phyloP scores from a whole-genome alignment of 805 yeast genomes.

The Saturnispora diversa region DNA sequence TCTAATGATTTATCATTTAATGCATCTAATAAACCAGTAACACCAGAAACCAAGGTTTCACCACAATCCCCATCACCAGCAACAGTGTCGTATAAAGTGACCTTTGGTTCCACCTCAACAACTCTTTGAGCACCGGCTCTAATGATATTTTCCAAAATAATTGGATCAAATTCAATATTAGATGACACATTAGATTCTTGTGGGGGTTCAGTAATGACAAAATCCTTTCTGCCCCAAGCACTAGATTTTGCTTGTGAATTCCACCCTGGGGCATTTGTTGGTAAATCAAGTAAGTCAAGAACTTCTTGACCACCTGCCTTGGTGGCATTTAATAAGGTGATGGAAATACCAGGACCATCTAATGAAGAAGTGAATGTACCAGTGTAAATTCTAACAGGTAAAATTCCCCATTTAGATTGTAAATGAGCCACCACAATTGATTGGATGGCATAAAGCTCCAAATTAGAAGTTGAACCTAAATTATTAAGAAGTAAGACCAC shows the following conservation, averaged over 20 bases:
- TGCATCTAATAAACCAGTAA: constrained; percentile 55
- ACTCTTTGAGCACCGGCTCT: constrained; percentile 43
- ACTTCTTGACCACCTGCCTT: constrained; percentile 39
- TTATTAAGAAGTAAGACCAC: constrained; percentile 72
- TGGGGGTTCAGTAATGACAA: constrained; percentile 26
- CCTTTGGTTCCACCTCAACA: constrained; percentile 66
- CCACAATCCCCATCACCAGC: constrained; percentile 99
- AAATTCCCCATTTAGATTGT: constrained; percentile 42
- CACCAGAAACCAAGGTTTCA: constrained; percentile 79
- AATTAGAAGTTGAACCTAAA: constrained; percentile 80
- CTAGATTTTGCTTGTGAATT: constrained; percentile 33
- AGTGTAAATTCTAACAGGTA: constrained; percentile 60
- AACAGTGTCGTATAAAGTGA: constrained; percentile 75
- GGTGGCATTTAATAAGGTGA: constrained; percentile 69
- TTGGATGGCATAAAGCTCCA: constrained; percentile 70
- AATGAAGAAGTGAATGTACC: constrained; percentile 85
- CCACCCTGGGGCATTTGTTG: constrained; percentile 84
- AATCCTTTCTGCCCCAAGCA: constrained; percentile 17
- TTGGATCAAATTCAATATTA: constrained; percentile 26
- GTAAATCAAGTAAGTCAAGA: constrained; percentile 55
- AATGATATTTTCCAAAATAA: constrained; percentile 30
- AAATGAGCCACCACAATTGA: constrained; percentile 48
- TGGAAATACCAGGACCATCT: constrained; percentile 86
- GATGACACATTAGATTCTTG: constrained; percentile 14
- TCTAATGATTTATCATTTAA: constrained; percentile 34